phyloP scores from a whole-genome alignment of 192 early-diverging fungal genomes.

The Pilaira anomala region DNA sequence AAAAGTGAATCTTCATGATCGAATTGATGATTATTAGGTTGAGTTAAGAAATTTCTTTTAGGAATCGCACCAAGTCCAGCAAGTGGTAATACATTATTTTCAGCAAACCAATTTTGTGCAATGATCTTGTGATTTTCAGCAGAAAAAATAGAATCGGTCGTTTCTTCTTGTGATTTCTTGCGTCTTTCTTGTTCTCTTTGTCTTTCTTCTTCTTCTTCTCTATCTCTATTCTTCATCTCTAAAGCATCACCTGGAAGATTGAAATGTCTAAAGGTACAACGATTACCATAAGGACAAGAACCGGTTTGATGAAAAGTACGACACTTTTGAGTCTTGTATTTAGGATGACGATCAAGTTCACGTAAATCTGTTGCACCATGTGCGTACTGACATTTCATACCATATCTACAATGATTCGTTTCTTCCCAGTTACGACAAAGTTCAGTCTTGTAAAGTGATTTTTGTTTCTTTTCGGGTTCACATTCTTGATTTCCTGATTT shows the following conservation, averaged over 20 bases:
- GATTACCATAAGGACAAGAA: constrained; percentile 87
- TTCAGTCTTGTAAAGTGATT: constrained; percentile 45
- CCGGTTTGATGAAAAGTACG: constrained; percentile 85
- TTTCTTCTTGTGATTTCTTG: neutral
- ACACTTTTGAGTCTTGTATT: constrained; percentile 95
- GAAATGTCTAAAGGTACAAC: constrained; percentile 91
- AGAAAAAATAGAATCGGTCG: constrained; percentile 2
- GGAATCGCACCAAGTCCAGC: neutral
- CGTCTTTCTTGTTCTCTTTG: neutral
- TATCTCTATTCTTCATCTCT: constrained; percentile 1
- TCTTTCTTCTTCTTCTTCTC: neutral
- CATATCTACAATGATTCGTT: constrained; percentile 63
- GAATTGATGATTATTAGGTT: neutral
- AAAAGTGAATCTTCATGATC: constrained; percentile 13
- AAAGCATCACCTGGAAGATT: constrained; percentile 8
- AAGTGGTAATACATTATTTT: neutral
- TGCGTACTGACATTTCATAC: constrained; percentile 94
- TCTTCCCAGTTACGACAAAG: constrained; percentile 48
- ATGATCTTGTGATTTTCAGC: neutral
- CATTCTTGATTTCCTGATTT: constrained; percentile 20
- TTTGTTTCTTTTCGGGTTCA: constrained; percentile 22
- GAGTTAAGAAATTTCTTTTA: neutral
- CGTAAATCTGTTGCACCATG: constrained; percentile 81
- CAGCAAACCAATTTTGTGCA: neutral
- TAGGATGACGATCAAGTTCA: constrained; percentile 77